phyloP scores from a whole-genome alignment of 1,284 basidiomycete species.

The Trichosporon faecale region DNA sequence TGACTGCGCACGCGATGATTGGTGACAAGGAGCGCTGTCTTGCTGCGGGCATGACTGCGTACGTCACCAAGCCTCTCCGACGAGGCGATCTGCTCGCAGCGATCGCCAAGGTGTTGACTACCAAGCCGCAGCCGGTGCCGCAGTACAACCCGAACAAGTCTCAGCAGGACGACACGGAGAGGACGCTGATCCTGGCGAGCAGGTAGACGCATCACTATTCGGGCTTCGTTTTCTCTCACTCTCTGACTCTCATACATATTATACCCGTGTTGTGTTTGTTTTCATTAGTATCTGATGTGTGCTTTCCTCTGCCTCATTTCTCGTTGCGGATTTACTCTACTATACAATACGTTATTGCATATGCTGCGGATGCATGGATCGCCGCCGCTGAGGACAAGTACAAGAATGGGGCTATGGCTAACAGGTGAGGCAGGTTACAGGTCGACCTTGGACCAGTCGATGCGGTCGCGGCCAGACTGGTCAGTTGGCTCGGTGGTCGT shows the following conservation, averaged over 20 bases:
- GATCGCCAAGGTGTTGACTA: conserved; percentile 46
- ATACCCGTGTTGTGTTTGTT: not conserved
- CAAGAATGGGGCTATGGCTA: not conserved
- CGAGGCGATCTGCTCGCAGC: conserved; percentile 49
- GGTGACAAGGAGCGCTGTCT: conserved; percentile 90
- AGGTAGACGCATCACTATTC: conserved; percentile 8
- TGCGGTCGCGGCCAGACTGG: conserved; percentile 3
- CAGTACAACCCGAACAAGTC: conserved; percentile 10
- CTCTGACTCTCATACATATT: not conserved
- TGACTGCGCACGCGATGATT: conserved; percentile 79
- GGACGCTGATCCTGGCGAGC: conserved; percentile 23
- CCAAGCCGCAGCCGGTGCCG: conserved; percentile 20
- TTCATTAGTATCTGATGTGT: conserved; percentile 4
- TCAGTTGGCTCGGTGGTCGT: conserved; percentile 17
- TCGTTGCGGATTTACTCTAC: not conserved
- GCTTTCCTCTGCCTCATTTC: not conserved
- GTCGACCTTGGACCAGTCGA: conserved; percentile 10
- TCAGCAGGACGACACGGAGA: conserved; percentile 18
- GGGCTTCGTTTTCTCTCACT: not conserved
- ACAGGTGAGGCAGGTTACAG: not conserved
- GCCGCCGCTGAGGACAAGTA: not conserved
- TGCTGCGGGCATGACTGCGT: conserved; percentile 63
- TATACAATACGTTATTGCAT: not conserved
- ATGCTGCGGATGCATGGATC: not conserved
- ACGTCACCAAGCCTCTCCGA: conserved; percentile 33